phyloP scores from a whole-genome alignment of 2,329 filamentous ascomycete species.

The Botrytis hyacinthi region DNA sequence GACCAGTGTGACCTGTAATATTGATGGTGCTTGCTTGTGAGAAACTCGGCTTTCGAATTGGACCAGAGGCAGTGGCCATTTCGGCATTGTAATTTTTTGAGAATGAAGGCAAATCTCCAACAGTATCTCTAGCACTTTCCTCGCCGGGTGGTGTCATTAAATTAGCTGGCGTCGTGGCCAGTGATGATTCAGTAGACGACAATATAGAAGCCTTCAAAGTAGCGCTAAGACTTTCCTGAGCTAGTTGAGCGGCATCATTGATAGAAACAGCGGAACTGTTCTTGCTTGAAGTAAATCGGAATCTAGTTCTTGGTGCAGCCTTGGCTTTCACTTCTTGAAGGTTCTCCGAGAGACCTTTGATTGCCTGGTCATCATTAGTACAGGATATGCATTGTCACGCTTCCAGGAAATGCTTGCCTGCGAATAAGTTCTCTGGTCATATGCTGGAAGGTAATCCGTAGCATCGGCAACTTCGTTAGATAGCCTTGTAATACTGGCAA shows the following conservation, averaged over 20 bases:
- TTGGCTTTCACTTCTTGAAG: constrained; percentile 67
- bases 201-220: constrained; percentile 37
- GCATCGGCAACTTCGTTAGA: constrained; percentile 85
- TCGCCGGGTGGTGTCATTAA: constrained; percentile 32
- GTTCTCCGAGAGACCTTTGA: constrained; percentile 78
- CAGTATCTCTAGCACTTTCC: constrained; percentile 38
- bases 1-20: constrained; percentile 63
- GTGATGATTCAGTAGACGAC: constrained; percentile 43
- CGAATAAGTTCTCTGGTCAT: constrained; percentile 84
- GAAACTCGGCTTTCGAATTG: constrained; percentile 61
- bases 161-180: constrained; percentile 40
- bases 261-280: constrained; percentile 54
- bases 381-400: not conserved
- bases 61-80: constrained; percentile 42
- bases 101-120: constrained; percentile 42
- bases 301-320: constrained; percentile 73
- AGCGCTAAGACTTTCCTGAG: constrained; percentile 46
- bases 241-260: constrained; percentile 53
- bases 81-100: constrained; percentile 58
- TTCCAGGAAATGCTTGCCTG: constrained; percentile 53
- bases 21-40: constrained; percentile 58
- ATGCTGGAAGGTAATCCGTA: constrained; percentile 76
- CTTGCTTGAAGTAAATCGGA: constrained; percentile 72
- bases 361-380: constrained; percentile 51
- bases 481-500: constrained; percentile 75